Base-by-base conservation (phyloP, 1,284 basidiomycete species). In the Malassezia vespertilionis region DNA sequence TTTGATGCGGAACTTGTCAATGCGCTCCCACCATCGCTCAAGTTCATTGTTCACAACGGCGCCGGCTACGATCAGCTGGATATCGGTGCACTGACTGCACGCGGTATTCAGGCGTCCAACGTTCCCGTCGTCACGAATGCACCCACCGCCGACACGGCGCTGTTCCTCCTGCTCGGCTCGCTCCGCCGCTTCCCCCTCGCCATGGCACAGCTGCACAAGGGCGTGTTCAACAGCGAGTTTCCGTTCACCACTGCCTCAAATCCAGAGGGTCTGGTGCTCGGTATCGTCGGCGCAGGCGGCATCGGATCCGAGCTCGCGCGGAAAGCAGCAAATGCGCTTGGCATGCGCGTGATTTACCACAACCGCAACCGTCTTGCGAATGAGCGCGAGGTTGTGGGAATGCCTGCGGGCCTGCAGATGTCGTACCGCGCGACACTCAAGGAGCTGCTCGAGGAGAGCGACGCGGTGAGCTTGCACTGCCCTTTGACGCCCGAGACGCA, bases 401-500 rank as follows among this genome's bases (percentile, higher is more conserved):
- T 51, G 48, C 48, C 48, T 2, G 27, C 32, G 33, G 58, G 60
- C 17, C 51, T 47, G 46, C 58, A 49, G 23, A 57, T 60, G 57
- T 33, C 53, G 33, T 65, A 66, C 39, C 46, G 57, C 15, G 27
- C 34, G 3, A 52, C 59, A 1, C 69, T 77, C 12, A 66, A 72
- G 7, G 69, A 72, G 24, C 62, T 77, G 10, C 63, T 76, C 2
- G 37, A 39, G 0, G 28, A 45, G 8, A 58, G 69, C 17, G 76
- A 77, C 54, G 69, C 76, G 12, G 57, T 77, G n/a, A 71, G 71
- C 14, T 49, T 77, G 1, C 74, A 77, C 56, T 75, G 74, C 51
- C 76, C 76, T 0, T 58, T 75, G 15, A 73, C 69, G n/a, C 59
- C 69, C 0, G 32, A 56, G 8, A 77, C 76, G 6, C 51, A 58